These are phyloP conservation scores for Kodamaea kakaduensis DNA, from an alignment of 805 yeast genomes.

Conservation along the genomic window DNA sequence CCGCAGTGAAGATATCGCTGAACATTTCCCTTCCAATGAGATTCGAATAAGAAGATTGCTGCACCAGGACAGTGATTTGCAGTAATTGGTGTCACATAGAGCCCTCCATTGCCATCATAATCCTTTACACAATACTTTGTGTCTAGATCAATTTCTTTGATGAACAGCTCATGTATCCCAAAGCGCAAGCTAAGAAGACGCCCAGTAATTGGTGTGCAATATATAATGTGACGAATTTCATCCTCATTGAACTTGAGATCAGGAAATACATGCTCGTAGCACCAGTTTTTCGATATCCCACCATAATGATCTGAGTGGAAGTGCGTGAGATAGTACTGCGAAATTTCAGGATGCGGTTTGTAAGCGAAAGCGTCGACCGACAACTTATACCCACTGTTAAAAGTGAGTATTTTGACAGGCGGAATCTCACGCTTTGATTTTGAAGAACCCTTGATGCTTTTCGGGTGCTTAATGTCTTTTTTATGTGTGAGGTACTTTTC, in stretches of 20 bases:
- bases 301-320: slow-evolving; percentile 95
- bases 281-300: slow-evolving; percentile 78
- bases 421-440: slow-evolving; percentile 43
- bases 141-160: slow-evolving; percentile 38
- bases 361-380: slow-evolving; percentile 65
- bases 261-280: slow-evolving; percentile 34
- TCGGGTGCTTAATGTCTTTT: slow-evolving; percentile 3
- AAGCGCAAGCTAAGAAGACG: slow-evolving; percentile 51
- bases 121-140: slow-evolving; percentile 23
- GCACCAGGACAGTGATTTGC: slow-evolving; percentile 99
- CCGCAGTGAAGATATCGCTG: slow-evolving; percentile 75
- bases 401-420: slow-evolving; percentile 47
- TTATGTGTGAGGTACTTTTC: not conserved
- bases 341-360: slow-evolving; percentile 42
- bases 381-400: slow-evolving; percentile 39
- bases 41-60: slow-evolving; percentile 68
- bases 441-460: slow-evolving; percentile 12
- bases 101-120: slow-evolving; percentile 26
- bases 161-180: slow-evolving; percentile 49
- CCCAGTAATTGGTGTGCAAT: slow-evolving; percentile 69
- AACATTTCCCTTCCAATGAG: slow-evolving; percentile 20
- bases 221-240: slow-evolving; percentile 49
- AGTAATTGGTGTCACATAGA: slow-evolving; percentile 59
- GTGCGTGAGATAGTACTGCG: slow-evolving; percentile 66
- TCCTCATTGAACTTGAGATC: slow-evolving; percentile 21